Conservation (phyloP, 805 yeast genomes). For the Scheffersomyces stipitis region DNA sequence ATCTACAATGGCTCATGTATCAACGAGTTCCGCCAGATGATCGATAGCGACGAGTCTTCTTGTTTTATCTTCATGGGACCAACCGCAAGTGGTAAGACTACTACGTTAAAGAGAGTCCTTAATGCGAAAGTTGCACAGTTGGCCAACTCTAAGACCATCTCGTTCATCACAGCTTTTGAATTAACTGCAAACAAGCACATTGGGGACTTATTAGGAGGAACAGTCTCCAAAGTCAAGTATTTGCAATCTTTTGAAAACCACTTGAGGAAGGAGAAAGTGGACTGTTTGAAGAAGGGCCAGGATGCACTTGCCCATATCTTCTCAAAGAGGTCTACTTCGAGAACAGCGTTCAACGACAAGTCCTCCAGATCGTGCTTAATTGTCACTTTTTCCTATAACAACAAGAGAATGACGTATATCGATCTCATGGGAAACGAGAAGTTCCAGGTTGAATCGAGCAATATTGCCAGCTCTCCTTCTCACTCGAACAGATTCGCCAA, state of each 20-base stretch:
- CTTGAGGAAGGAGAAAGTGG: conserved; percentile 11
- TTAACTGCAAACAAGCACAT: conserved; percentile 24
- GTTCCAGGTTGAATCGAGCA: conserved; percentile 10
- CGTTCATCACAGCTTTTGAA: conserved; percentile 26
- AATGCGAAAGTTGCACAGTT: conserved; percentile 9
- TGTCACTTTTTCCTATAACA: conserved; percentile 19
- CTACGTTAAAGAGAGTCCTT: conserved; percentile 21
- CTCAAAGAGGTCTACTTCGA: conserved; percentile 15
- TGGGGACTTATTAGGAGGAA: conserved; percentile 24
- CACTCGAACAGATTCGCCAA: conserved; percentile 24
- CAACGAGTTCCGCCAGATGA: conserved; percentile 7
- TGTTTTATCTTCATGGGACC: conserved; percentile 27
- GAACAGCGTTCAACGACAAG: conserved; percentile 17
- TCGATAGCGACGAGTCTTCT: conserved; percentile 7
- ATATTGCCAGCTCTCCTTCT: conserved; percentile 1
- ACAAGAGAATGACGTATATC: conserved; percentile 19
- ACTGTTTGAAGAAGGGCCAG: conserved; percentile 10
- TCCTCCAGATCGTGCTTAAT: conserved; percentile 29
- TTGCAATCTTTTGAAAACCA: conserved; percentile 12
- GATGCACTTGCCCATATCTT: conserved; percentile 14
- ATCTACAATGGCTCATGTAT: conserved; percentile 11
- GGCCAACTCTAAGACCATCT: not conserved
- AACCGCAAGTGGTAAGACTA: conserved; percentile 34
- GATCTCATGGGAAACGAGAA: conserved; percentile 33
- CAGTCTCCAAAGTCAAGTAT: conserved; percentile 5